Evolutionary conservation across 2,329 filamentous ascomycete species (phyloP).

Genomic region (Tolypocladium tundrense): DNA sequence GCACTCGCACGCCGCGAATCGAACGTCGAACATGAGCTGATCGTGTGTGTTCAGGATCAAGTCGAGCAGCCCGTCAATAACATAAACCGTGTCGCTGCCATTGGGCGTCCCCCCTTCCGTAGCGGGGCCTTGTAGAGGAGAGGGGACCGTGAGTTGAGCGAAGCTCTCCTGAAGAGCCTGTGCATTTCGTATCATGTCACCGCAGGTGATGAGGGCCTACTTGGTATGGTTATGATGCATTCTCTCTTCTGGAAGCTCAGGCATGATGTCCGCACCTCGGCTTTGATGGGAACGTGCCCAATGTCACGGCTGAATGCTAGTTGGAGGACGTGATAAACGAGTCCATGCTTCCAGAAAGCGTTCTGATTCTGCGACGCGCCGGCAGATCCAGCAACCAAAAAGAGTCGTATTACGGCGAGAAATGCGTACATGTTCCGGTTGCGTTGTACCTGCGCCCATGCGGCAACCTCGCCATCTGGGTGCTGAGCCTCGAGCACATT

Average conservation of each 20-base stretch:
- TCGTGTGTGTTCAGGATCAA: slow-evolving; percentile 61
- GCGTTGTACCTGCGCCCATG: slow-evolving; percentile 66
- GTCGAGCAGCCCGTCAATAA: slow-evolving; percentile 88
- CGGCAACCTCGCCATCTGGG: slow-evolving; percentile 48
- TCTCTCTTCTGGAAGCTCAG: not conserved
- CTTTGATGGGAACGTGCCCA: slow-evolving; percentile 61
- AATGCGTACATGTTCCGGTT: slow-evolving; percentile 91
- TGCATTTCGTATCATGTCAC: slow-evolving; percentile 80
- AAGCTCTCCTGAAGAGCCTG: slow-evolving; percentile 75
- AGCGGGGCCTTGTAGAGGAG: slow-evolving; percentile 34
- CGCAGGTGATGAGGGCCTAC: slow-evolving; percentile 72
- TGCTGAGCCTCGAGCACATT: slow-evolving; percentile 43
- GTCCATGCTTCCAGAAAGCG: slow-evolving; percentile 73
- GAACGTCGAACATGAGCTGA: slow-evolving; percentile 62
- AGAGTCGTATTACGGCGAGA: slow-evolving; percentile 75
- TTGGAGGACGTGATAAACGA: slow-evolving; percentile 69
- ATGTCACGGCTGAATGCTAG: slow-evolving; percentile 69
- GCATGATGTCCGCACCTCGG: slow-evolving; percentile 48
- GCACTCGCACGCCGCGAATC: slow-evolving; percentile 78
- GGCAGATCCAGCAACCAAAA: slow-evolving; percentile 69
- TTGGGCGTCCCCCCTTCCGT: slow-evolving; percentile 33
- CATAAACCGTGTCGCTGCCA: slow-evolving; percentile 60
- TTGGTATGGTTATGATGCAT: slow-evolving; percentile 4
- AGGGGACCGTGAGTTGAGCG: slow-evolving; percentile 70
- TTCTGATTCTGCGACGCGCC: slow-evolving; percentile 76